Base-by-base conservation (phyloP, 1,284 basidiomycete species). In the Dichomitus squalens region DNA sequence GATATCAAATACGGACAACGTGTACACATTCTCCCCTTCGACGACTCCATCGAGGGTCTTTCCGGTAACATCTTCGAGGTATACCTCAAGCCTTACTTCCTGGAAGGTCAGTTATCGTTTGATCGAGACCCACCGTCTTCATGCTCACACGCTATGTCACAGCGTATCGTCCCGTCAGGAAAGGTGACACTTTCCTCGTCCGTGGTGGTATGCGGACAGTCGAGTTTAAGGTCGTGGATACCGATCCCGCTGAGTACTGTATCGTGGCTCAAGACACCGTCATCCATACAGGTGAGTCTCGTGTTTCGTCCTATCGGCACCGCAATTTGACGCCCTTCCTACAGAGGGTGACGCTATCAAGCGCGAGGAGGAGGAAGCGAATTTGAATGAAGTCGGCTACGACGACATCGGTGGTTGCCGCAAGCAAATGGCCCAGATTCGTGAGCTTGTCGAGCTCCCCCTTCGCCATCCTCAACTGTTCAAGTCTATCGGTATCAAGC, bases 1-100 rank as follows among this genome's bases (percentile, higher is more conserved):
- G 96, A 99, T 71, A 99, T 99, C 83, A 98, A 98, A 76, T 99
- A 99, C 74, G 97, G 97, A 68, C 99, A 99, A 76, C 90, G 96
- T 56, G 88, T 99, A 43, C 97, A 99, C 73, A 85, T 99, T 54
- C 81, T 99, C 23, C 97, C 97, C 11, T 99, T 99, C 71, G 96
- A 98, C 70, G 97, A 99, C 79, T 98, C 96, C 9, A 82, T 99
- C 63, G 97, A 99, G 78, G 97, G 93, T 67, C 82, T 99, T 49
- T 96, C 95, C 65, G 97, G 97, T 33, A 99, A 99, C 79, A 85
- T 99, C 64, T 99, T 99, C 69, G 97, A 99, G 70, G 96, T 99
- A 48, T 99, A 96, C 78, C 87, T 99, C 64, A 98, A 92, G 81
- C 97, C 96, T 0, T 99, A 99, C 77, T 99, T 99, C 90, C 86